These are phyloP conservation scores for Amanita polypyramis DNA, from an alignment of 768 basidiomycete species.

Conservation along the genomic window DNA sequence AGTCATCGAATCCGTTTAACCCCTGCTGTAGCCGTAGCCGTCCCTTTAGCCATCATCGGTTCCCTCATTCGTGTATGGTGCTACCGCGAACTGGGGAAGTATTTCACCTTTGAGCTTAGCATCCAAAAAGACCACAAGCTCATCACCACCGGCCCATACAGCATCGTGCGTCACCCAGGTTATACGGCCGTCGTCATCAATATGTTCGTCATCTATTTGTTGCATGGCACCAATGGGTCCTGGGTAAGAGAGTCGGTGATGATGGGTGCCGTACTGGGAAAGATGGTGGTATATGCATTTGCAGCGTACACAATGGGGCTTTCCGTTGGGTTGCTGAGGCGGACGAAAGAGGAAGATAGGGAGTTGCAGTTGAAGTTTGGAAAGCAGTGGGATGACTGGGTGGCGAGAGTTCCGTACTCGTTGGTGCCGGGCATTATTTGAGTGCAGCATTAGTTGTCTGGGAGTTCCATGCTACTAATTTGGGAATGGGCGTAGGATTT, in stretches of 20 bases:
- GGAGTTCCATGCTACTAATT: too few species aligned
- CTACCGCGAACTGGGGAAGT: background rate
- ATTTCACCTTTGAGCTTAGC: conserved; percentile 1
- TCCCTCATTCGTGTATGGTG: background rate
- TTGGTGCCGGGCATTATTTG: background rate
- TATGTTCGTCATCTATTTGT: conserved; percentile 22
- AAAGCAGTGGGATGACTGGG: background rate
- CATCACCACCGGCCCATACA: conserved; percentile 37
- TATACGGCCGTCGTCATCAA: conserved; percentile 31
- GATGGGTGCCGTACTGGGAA: conserved; percentile 15
- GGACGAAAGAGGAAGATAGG: conserved; percentile 24
- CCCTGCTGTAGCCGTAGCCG: background rate
- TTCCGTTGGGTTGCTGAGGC: conserved; percentile 15
- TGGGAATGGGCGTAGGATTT: too few species aligned
- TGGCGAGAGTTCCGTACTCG: background rate
- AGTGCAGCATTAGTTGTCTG: too few species aligned
- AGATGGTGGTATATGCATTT: conserved; percentile 16
- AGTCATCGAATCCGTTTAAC: background rate
- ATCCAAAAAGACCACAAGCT: conserved; percentile 26
- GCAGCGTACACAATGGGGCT: conserved; percentile 15
- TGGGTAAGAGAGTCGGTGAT: conserved; percentile 25
- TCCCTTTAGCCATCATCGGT: background rate
- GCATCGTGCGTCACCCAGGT: conserved; percentile 37
- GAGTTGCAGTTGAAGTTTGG: conserved; percentile 15
- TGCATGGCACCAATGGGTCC: conserved; percentile 28